These are phyloP conservation scores for Punica granatum DNA, from an alignment of 345 rosid species.

Conservation along the genomic window DNA sequence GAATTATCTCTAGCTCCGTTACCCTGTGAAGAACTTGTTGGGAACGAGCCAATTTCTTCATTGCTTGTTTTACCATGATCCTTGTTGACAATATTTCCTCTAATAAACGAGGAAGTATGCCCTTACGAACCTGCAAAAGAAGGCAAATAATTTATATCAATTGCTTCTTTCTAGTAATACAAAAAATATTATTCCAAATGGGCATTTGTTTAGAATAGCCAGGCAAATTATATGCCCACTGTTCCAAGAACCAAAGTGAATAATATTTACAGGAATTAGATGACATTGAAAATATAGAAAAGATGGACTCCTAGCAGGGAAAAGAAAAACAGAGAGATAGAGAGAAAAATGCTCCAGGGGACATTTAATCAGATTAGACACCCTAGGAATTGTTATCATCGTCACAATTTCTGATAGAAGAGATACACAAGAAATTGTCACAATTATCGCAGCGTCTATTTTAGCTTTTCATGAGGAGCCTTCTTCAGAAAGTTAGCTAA, in stretches of 20 bases:
- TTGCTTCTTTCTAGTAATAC: not conserved
- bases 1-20: constrained; percentile 15
- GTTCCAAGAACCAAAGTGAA: not conserved
- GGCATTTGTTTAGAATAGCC: not conserved
- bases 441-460: not conserved
- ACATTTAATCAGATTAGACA: not conserved
- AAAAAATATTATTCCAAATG: not conserved
- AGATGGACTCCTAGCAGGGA: not conserved
- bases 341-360: not conserved
- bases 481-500: not conserved
- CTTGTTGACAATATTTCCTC: constrained; percentile 95
- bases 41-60: constrained; percentile 78
- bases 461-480: not conserved
- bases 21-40: constrained; percentile 83
- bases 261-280: not conserved
- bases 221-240: not conserved
- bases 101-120: constrained; percentile 74
- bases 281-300: not conserved
- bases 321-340: too few species aligned
- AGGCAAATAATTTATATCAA: not conserved
- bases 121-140: constrained; percentile 53
- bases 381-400: not conserved
- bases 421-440: not conserved
- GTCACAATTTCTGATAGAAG: not conserved
- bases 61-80: constrained; percentile 86